Evolutionary conservation across 1,284 basidiomycete genomes (phyloP).

Genomic region (Mycena citricolor): DNA sequence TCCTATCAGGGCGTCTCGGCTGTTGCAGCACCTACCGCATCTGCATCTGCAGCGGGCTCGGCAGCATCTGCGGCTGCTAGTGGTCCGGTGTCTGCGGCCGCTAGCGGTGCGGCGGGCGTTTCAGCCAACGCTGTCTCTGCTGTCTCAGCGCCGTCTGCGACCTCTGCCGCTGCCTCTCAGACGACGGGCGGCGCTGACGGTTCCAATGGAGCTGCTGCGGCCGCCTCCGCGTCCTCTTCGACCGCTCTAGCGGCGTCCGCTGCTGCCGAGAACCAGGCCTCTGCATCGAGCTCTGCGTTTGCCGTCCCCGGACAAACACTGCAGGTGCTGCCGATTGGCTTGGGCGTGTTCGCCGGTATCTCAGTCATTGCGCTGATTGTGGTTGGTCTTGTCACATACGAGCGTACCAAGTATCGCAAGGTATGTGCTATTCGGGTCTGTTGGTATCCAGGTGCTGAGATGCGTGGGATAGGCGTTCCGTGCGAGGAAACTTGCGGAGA

Average conservation of each 20-base stretch:
- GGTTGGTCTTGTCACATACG: slow-evolving; percentile 79
- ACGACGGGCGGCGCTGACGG: slow-evolving; percentile 9
- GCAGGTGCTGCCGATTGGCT: slow-evolving; percentile 75
- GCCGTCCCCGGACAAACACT: slow-evolving; percentile 68
- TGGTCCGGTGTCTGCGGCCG: slow-evolving; percentile 25
- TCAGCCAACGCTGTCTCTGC: slow-evolving; percentile 2
- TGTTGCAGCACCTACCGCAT: slow-evolving; percentile 24
- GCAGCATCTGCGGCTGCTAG: slow-evolving; percentile 21
- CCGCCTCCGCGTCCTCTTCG: slow-evolving; percentile 9
- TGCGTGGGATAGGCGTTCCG: slow-evolving; percentile 59
- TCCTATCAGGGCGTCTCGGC: slow-evolving; percentile 30
- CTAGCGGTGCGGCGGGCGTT: slow-evolving; percentile 11
- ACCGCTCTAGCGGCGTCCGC: slow-evolving; percentile 34
- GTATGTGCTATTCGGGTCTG: slow-evolving; percentile 37
- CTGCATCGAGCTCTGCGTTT: slow-evolving; percentile 48
- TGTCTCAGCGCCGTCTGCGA: slow-evolving; percentile 8
- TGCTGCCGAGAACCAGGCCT: slow-evolving; percentile 41
- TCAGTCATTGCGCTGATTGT: slow-evolving; percentile 76
- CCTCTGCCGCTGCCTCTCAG: slow-evolving; percentile 4
- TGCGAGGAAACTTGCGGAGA: slow-evolving; percentile 69
- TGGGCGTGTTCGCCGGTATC: slow-evolving; percentile 79
- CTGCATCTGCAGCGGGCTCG: slow-evolving; percentile 14
- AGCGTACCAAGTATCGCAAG: slow-evolving; percentile 80
- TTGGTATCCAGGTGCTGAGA: slow-evolving; percentile 12
- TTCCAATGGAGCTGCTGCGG: slow-evolving; percentile 8